Evolutionary conservation across 495 filamentous ascomycete species (phyloP).

Genomic region (Aspergillus conjunctus): DNA sequence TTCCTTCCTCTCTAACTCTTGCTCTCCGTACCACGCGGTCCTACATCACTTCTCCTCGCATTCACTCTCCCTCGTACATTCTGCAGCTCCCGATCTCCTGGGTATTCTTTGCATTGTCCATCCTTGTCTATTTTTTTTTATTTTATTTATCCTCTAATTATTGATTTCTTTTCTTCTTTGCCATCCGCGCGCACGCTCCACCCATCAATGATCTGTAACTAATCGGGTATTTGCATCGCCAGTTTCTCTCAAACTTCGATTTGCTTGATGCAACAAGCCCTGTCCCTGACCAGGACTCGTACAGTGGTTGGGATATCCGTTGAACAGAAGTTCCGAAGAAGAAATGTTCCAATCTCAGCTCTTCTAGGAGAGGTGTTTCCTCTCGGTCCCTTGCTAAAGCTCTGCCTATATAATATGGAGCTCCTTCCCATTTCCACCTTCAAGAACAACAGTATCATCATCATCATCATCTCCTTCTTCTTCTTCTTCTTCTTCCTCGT

Average conservation of each 20-base stretch:
- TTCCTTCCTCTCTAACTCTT: conserved; percentile 9
- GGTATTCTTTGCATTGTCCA: neutral
- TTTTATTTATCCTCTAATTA: conserved; percentile 1
- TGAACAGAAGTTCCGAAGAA: conserved; percentile 16
- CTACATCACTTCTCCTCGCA: neutral
- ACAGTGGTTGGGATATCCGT: conserved; percentile 20
- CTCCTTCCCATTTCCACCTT: conserved; percentile 24
- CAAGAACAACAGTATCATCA: conserved; percentile 2
- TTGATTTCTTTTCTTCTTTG: conserved; percentile 12
- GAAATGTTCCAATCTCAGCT: conserved; percentile 19
- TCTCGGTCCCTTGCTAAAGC: conserved; percentile 21
- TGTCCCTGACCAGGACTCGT: conserved; percentile 21
- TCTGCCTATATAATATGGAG: conserved; percentile 30
- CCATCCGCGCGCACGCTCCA: conserved; percentile 19
- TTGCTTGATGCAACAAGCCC: conserved; percentile 24
- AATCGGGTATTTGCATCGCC: conserved; percentile 29
- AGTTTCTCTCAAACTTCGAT: conserved; percentile 19
- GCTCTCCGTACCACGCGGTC: conserved; percentile 1
- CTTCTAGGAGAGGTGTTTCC: conserved; percentile 13
- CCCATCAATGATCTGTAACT: conserved; percentile 25
- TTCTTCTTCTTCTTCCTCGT: neutral
- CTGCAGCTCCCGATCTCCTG: conserved; percentile 3
- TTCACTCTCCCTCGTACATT: neutral
- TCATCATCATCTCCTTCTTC: neutral
- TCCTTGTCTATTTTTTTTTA: conserved; percentile 10